These are phyloP conservation scores for Pseudovirgaria hyperparasitica DNA, from an alignment of 2,329 filamentous ascomycete species.

Conservation along the genomic window DNA sequence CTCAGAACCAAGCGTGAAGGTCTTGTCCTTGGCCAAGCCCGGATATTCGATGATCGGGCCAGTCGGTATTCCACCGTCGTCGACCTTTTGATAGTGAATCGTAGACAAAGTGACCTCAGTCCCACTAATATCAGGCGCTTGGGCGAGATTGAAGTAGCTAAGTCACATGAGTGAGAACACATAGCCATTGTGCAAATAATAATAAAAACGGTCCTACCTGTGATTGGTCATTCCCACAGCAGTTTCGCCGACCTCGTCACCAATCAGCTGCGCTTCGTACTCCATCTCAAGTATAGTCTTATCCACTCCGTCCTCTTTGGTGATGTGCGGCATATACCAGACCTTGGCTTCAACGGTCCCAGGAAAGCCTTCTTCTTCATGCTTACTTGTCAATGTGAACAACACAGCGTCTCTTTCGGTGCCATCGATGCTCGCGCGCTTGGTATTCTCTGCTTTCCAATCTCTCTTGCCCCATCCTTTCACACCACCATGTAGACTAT, in stretches of 20 bases:
- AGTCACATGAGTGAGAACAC: constrained; percentile 3
- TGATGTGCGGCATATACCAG: constrained; percentile 64
- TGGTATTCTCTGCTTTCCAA: constrained; percentile 67
- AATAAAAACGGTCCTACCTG: constrained; percentile 45
- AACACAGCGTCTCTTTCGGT: constrained; percentile 25
- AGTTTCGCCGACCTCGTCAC: constrained; percentile 69
- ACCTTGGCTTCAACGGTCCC: constrained; percentile 69
- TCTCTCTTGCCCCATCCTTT: constrained; percentile 71
- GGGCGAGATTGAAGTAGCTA: constrained; percentile 57
- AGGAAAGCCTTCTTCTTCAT: constrained; percentile 84
- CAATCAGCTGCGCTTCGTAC: constrained; percentile 74
- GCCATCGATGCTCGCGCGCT: constrained; percentile 37
- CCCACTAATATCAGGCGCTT: constrained; percentile 45
- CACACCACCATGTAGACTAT: constrained; percentile 44
- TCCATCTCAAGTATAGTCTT: constrained; percentile 70
- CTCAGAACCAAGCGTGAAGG: constrained; percentile 59
- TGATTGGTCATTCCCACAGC: constrained; percentile 92
- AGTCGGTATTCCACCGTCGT: constrained; percentile 61
- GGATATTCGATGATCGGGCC: constrained; percentile 51
- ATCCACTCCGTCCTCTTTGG: constrained; percentile 47
- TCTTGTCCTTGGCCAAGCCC: constrained; percentile 49
- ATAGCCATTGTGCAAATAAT: background rate
- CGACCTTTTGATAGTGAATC: constrained; percentile 58
- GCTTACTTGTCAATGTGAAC: constrained; percentile 48
- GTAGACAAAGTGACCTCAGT: constrained; percentile 48